phyloP scores from a whole-genome alignment of 2,329 filamentous ascomycete genomes.

The Amphichorda felina region DNA sequence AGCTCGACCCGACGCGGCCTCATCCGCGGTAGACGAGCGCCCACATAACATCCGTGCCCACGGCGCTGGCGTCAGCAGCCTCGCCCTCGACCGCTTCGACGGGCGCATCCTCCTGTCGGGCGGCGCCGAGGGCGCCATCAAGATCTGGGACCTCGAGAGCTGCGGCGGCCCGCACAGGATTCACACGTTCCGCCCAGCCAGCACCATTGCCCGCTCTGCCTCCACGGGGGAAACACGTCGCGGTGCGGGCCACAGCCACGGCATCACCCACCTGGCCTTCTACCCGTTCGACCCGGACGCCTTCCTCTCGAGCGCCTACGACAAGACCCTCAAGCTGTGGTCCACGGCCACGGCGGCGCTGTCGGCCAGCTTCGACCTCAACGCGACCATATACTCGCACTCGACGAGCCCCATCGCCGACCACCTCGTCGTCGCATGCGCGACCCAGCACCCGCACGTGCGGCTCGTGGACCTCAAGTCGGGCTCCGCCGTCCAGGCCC shows the following conservation, averaged over 20 bases:
- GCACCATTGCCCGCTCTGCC: constrained; percentile 32
- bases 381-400: constrained; percentile 63
- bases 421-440: constrained; percentile 74
- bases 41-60: constrained; percentile 49
- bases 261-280: constrained; percentile 66
- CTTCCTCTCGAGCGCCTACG: constrained; percentile 68
- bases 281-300: constrained; percentile 67
- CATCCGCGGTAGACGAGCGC: constrained; percentile 4
- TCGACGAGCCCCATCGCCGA: constrained; percentile 61
- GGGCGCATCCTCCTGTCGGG: constrained; percentile 69
- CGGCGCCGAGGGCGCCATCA: constrained; percentile 73
- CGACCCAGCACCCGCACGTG: constrained; percentile 74
- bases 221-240: constrained; percentile 10
- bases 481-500: constrained; percentile 57
- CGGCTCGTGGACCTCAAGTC: constrained; percentile 79
- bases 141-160: constrained; percentile 75
- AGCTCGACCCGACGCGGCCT: constrained; percentile 3
- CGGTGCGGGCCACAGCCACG: constrained; percentile 52
- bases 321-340: constrained; percentile 67
- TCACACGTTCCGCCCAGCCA: constrained; percentile 42
- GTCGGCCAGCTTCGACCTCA: constrained; percentile 57
- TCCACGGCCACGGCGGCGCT: constrained; percentile 48
- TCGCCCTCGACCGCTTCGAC: constrained; percentile 74
- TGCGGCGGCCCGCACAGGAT: constrained; percentile 24
- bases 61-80: constrained; percentile 63